phyloP scores from a whole-genome alignment of 305 asterid species.

The Coffea humblotiana region DNA sequence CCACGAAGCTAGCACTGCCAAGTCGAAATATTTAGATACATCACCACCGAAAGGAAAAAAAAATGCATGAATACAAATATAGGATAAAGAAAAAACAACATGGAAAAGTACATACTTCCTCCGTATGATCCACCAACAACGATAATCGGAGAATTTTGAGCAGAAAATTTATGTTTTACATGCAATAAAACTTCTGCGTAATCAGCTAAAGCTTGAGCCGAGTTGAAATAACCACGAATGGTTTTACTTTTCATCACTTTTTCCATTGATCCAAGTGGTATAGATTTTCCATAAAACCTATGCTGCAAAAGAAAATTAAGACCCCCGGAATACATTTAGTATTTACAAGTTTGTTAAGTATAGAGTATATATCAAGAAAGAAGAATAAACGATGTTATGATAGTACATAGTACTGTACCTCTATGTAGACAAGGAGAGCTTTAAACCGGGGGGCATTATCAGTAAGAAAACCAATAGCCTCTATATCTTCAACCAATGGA shows the following conservation, averaged over 20 bases:
- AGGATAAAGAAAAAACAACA: not conserved
- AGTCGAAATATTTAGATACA: not conserved
- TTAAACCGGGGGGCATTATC: conserved; percentile 64
- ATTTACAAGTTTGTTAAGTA: not conserved
- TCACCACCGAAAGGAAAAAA: not conserved
- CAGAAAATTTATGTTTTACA: conserved; percentile 20
- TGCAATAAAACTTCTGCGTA: conserved; percentile 31
- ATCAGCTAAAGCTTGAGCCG: conserved; percentile 38
- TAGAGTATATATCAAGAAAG: too few relatives aligned
- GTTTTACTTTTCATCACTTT: conserved; percentile 13
- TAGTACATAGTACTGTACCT: not conserved
- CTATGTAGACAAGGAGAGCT: conserved; percentile 39
- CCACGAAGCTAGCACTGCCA: conserved; percentile 37
- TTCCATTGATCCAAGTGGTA: conserved; percentile 22
- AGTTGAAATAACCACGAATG: conserved; percentile 28
- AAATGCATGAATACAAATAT: not conserved
- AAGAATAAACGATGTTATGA: not conserved
- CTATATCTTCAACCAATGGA: conserved; percentile 37
- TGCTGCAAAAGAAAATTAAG: conserved; percentile 13
- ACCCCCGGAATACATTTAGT: not conserved
- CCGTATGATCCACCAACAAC: conserved; percentile 35
- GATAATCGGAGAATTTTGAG: conserved; percentile 27
- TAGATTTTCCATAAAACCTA: conserved; percentile 33
- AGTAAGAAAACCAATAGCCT: conserved; percentile 39
- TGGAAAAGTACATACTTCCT: conserved; percentile 25